Evolutionary conservation across 1,284 basidiomycete genomes (phyloP).

Genomic region (Neolentinus lepideus): DNA sequence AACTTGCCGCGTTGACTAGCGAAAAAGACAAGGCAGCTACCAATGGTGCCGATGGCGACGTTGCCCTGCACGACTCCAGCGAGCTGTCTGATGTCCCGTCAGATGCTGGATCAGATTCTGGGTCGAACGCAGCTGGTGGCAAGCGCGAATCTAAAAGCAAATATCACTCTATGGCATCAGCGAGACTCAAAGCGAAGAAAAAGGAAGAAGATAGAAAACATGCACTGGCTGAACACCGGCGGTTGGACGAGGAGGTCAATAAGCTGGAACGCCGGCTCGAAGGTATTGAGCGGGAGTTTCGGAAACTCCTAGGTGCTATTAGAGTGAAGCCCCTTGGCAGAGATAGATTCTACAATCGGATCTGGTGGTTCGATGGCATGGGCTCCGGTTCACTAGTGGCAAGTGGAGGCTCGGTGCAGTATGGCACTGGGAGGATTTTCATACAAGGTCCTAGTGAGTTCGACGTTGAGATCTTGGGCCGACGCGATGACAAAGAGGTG

Average conservation of each 20-base stretch:
- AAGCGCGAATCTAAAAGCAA: not conserved
- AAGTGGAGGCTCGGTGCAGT: constrained; percentile 68
- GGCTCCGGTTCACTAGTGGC: constrained; percentile 76
- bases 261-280: constrained; percentile 76
- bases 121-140: constrained; percentile 21
- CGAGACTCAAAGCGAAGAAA: constrained; percentile 62
- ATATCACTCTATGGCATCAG: constrained; percentile 10
- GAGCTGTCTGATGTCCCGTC: constrained; percentile 61
- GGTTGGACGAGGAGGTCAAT: constrained; percentile 83
- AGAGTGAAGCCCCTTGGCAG: constrained; percentile 84
- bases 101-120: constrained; percentile 43
- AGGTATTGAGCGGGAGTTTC: constrained; percentile 88
- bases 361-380: constrained; percentile 99
- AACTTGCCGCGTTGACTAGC: constrained; percentile 53
- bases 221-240: constrained; percentile 68
- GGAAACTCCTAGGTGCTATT: constrained; percentile 77
- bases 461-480: constrained; percentile 62
- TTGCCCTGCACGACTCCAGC: constrained; percentile 52
- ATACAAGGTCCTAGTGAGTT: constrained; percentile 83
- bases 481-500: constrained; percentile 54
- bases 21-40: constrained; percentile 29
- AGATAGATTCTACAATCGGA: constrained; percentile 89
- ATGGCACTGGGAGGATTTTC: constrained; percentile 86
- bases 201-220: constrained; percentile 71
- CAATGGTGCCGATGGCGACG: constrained; percentile 46